phyloP scores from a whole-genome alignment of 805 yeast genomes.

The Yarrowia osloensis region DNA sequence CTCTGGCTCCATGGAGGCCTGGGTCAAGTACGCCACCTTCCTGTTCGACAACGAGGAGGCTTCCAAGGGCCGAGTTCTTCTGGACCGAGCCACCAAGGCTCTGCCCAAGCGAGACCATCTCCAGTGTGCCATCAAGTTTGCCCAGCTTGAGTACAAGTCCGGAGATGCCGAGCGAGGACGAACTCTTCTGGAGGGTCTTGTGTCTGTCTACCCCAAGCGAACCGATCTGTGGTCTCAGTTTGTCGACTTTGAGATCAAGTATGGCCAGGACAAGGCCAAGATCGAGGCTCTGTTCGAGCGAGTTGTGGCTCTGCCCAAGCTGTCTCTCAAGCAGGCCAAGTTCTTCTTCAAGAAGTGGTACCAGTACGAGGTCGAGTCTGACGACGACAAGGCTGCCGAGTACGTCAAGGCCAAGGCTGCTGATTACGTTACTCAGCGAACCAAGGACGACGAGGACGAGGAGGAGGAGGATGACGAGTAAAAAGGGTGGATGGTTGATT shows the following conservation, averaged over 20 bases:
- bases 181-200: constrained; percentile 87
- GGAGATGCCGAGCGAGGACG: constrained; percentile 96
- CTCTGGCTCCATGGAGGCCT: constrained; percentile 64
- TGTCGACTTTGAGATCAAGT: constrained; percentile 87
- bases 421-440: constrained; percentile 55
- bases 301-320: constrained; percentile 59
- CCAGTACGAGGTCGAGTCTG: constrained; percentile 66
- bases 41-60: constrained; percentile 59
- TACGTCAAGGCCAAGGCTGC: constrained; percentile 90
- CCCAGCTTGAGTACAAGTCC: constrained; percentile 72
- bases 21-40: constrained; percentile 82
- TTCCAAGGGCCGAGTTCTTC: constrained; percentile 59
- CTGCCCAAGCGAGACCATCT: constrained; percentile 59
- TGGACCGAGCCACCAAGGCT: constrained; percentile 70
- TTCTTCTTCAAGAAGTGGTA: constrained; percentile 95
- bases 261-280: constrained; percentile 56
- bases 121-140: constrained; percentile 87
- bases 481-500: constrained; percentile 8
- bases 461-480: constrained; percentile 24
- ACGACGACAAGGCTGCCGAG: constrained; percentile 70
- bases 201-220: constrained; percentile 87
- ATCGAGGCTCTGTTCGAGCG: constrained; percentile 83
- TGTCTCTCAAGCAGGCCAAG: constrained; percentile 86
- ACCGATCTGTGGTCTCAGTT: constrained; percentile 94
- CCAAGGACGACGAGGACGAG: constrained; percentile 30